A percentile compares a stretch with the other conserved stretches of the same genome.
Conservation (phyloP, 2,329 filamentous ascomycete genomes). For the Cryphonectria carpinicola region DNA sequence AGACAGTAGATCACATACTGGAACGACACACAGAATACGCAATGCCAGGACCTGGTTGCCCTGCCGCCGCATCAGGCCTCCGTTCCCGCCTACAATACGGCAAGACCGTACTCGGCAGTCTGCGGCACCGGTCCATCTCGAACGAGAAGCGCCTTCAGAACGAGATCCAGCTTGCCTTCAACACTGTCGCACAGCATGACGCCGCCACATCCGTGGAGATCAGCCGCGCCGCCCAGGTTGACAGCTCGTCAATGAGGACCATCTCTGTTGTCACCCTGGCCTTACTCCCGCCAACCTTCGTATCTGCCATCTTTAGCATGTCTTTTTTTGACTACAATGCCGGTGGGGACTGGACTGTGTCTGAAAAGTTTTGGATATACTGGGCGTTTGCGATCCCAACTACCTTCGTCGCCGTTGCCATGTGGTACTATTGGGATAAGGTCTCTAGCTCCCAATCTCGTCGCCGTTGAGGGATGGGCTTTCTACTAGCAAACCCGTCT, state of each 20-base stretch:
- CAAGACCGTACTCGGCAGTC: constrained; percentile 40
- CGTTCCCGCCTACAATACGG: constrained; percentile 40
- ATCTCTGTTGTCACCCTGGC: constrained; percentile 24
- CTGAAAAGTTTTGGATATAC: constrained; percentile 38
- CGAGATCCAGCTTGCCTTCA: constrained; percentile 58
- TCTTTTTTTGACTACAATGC: constrained; percentile 45
- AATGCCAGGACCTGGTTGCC: background rate
- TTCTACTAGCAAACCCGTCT: no score
- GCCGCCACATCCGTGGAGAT: constrained; percentile 44
- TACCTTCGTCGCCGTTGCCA: constrained; percentile 29
- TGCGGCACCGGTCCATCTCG: constrained; percentile 42
- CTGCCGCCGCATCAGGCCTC: background rate
- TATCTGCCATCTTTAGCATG: constrained; percentile 52
- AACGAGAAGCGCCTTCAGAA: constrained; percentile 54
- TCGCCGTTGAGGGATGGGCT: background rate
- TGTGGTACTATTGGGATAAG: constrained; percentile 29
- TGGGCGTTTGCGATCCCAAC: constrained; percentile 37
- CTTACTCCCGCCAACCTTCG: constrained; percentile 50
- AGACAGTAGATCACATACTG: constrained; percentile 40
- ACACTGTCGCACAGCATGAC: constrained; percentile 48
- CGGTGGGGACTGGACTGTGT: constrained; percentile 33
- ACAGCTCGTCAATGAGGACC: constrained; percentile 54
- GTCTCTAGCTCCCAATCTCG: background rate
- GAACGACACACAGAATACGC: constrained; percentile 26
- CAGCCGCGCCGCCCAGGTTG: constrained; percentile 44